Conservation (phyloP, 345 rosid species). For the Pistacia vera region DNA sequence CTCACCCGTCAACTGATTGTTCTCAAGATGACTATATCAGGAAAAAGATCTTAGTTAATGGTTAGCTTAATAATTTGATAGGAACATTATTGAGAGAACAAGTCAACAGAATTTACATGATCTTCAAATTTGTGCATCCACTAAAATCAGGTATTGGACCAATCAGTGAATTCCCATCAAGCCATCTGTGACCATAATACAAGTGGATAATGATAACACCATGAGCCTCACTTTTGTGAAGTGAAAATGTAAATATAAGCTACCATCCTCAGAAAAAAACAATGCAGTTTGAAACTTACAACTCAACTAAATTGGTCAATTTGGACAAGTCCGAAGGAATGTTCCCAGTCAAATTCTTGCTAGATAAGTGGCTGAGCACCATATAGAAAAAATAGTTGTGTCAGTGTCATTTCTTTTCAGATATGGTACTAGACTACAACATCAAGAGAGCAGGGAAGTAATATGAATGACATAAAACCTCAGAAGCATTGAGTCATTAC, state of each 20-base stretch:
- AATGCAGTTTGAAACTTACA: conserved; percentile 55
- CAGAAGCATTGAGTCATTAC: conserved; percentile 48
- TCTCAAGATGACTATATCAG: conserved; percentile 83
- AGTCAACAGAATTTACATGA: conserved; percentile 57
- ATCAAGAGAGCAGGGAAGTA: neutral
- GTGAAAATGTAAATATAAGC: neutral
- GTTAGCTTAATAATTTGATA: conserved; percentile 26
- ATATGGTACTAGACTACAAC: neutral
- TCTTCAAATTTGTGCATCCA: conserved; percentile 62
- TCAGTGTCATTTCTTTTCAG: conserved; percentile 15
- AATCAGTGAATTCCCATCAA: conserved; percentile 80
- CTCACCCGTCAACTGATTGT: conserved; percentile 81
- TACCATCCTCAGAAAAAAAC: conserved; percentile 7
- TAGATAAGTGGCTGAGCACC: conserved; percentile 64
- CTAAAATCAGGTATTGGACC: conserved; percentile 90
- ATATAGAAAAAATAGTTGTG: conserved; percentile 13
- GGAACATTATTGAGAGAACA: conserved; percentile 16
- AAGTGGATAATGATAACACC: neutral
- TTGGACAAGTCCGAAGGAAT: conserved; percentile 72
- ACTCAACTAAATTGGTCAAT: conserved; percentile 74
- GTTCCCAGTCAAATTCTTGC: conserved; percentile 76
- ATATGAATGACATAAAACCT: conserved; percentile 17
- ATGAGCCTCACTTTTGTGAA: neutral
- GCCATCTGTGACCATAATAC: conserved; percentile 62
- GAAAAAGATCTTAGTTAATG: conserved; percentile 28